phyloP scores from a whole-genome alignment of 2,329 filamentous ascomycete genomes.

The Fusarium sterilihyphosum region DNA sequence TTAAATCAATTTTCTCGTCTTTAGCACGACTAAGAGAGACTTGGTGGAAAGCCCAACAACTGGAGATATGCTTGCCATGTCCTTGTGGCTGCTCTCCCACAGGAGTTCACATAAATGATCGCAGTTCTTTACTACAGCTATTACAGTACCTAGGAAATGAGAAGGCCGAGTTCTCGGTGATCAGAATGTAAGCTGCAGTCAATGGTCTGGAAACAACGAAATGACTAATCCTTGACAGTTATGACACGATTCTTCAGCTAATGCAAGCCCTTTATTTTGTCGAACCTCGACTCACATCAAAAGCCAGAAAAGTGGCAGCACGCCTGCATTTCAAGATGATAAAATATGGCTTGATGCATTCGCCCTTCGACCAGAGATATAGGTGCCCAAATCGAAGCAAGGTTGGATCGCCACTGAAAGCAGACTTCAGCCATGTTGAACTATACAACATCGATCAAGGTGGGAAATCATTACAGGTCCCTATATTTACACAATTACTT shows the following conservation, averaged over 20 bases:
- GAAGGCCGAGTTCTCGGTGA: neutral
- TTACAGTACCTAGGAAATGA: neutral
- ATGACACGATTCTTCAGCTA: neutral
- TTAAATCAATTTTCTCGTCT: neutral
- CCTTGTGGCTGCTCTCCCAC: neutral
- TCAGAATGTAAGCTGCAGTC: neutral
- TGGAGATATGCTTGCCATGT: neutral
- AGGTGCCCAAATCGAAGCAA: neutral
- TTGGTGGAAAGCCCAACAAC: neutral
- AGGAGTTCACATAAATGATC: neutral
- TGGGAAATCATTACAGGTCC: neutral
- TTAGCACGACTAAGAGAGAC: neutral
- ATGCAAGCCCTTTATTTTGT: neutral
- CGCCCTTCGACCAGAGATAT: neutral
- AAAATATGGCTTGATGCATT: neutral
- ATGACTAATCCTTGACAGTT: neutral
- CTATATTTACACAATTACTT: neutral
- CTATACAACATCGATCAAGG: neutral
- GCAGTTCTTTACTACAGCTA: neutral
- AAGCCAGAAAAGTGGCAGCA: neutral
- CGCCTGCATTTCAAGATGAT: neutral
- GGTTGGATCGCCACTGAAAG: fast-evolving
- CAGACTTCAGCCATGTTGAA: neutral
- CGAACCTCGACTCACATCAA: neutral
- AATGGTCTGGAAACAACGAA: neutral